Percentiles rank a stretch among this genome's conserved stretches.
Conservation (phyloP, 2,329 filamentous ascomycete genomes). For the Talaromyces albobiverticillius region DNA sequence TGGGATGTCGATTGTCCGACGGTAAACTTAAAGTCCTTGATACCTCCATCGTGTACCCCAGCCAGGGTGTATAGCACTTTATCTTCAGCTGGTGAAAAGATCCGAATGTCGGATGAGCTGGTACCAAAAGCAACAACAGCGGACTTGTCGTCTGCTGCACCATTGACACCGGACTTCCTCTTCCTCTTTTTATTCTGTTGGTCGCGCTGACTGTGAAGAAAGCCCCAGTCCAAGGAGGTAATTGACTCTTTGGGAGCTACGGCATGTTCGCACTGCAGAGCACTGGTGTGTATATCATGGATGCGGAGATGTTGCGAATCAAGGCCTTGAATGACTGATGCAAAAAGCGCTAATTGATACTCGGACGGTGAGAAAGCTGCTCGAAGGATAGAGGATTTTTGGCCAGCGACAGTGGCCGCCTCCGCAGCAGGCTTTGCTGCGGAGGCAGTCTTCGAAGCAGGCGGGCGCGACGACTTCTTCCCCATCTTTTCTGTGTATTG, state of each 20-base stretch:
- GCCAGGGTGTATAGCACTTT: slow-evolving; percentile 44
- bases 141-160: slow-evolving; percentile 30
- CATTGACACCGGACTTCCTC: slow-evolving; percentile 43
- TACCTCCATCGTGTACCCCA: slow-evolving; percentile 47
- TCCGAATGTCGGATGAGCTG: slow-evolving; percentile 46
- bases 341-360: slow-evolving; percentile 52
- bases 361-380: slow-evolving; percentile 51
- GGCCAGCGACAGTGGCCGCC: slow-evolving; percentile 34
- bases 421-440: slow-evolving; percentile 36
- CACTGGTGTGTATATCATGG: slow-evolving; percentile 50
- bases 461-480: slow-evolving; percentile 43
- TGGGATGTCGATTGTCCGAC: slow-evolving; percentile 35
- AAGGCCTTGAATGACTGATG: slow-evolving; percentile 53
- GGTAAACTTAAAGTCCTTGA: slow-evolving; percentile 52
- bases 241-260: slow-evolving; percentile 46
- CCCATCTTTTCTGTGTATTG: slow-evolving; percentile 35
- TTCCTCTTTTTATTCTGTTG: slow-evolving; percentile 52
- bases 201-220: slow-evolving; percentile 36
- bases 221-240: slow-evolving; percentile 53
- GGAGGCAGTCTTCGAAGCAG: slow-evolving; percentile 45
- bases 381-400: slow-evolving; percentile 47
- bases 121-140: slow-evolving; percentile 50
- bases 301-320: slow-evolving; percentile 53
- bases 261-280: slow-evolving; percentile 50
- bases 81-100: slow-evolving; percentile 50